Conservation (phyloP, 176 grass and related monocot species). For the Carex myosuroides region DNA sequence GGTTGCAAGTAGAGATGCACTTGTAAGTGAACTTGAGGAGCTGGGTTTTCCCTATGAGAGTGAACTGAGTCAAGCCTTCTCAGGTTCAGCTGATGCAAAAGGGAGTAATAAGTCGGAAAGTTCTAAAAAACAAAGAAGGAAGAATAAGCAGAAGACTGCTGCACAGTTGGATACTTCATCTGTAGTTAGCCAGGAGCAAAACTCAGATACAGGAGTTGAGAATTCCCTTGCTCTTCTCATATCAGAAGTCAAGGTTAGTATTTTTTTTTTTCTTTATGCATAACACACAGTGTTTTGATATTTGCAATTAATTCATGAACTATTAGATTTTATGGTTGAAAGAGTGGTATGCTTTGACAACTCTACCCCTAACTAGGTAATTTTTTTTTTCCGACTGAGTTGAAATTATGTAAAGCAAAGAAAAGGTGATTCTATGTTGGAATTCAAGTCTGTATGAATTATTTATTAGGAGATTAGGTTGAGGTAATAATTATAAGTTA, state of each 20-base stretch:
- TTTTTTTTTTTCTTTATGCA: not conserved
- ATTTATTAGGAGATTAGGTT: not conserved
- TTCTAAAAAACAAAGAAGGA: conserved; percentile 75
- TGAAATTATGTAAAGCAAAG: not conserved
- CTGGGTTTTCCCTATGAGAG: conserved; percentile 53
- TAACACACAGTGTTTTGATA: not conserved
- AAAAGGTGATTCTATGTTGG: not conserved
- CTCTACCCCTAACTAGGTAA: not conserved
- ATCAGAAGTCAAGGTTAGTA: conserved; percentile 52
- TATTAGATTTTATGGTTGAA: not conserved
- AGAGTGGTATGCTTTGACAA: not conserved
- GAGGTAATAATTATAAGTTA: not conserved
- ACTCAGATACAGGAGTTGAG: conserved; percentile 22
- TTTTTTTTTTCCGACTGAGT: not conserved
- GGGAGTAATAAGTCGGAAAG: conserved; percentile 45
- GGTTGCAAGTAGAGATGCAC: conserved; percentile 54
- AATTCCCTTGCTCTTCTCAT: conserved; percentile 33
- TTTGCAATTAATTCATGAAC: not conserved
- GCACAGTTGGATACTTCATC: conserved; percentile 33
- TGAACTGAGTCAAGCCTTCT: conserved; percentile 24
- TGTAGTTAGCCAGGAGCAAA: conserved; percentile 42
- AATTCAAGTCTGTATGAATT: not conserved
- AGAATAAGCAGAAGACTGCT: conserved; percentile 52
- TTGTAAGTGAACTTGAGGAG: conserved; percentile 70
- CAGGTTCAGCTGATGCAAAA: conserved; percentile 38